phyloP scores from a whole-genome alignment of 495 filamentous ascomycete genomes.

The Zalerion maritima region DNA sequence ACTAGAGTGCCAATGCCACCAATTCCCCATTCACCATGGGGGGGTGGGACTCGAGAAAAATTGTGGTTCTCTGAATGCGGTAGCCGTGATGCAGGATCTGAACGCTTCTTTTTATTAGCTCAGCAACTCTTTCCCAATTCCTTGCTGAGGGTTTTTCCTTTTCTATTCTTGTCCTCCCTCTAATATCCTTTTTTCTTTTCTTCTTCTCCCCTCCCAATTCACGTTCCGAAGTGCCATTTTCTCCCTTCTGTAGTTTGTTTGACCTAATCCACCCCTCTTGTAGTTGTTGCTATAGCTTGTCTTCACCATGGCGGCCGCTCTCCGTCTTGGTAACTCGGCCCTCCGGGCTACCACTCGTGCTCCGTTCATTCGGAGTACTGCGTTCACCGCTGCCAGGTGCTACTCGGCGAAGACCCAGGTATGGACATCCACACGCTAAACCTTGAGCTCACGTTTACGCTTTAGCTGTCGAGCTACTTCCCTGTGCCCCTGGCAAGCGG shows the following conservation, averaged over 20 bases:
- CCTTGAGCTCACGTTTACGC: conserved; percentile 8
- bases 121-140: conserved; percentile 19
- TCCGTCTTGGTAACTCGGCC: conserved; percentile 60
- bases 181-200: conserved; percentile 14
- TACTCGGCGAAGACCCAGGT: conserved; percentile 90
- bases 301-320: conserved; percentile 59
- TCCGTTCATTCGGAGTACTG: conserved; percentile 47
- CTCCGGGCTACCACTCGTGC: conserved; percentile 56
- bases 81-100: too few species aligned
- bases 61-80: too few species aligned
- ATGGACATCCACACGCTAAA: conserved; percentile 13
- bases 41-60: too few species aligned
- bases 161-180: conserved; percentile 12
- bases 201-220: conserved; percentile 14
- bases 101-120: too few species aligned
- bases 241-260: conserved; percentile 1
- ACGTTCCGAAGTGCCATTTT: conserved; percentile 5
- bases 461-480: conserved; percentile 18
- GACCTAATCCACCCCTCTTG: conserved; percentile 10
- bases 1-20: too few species aligned
- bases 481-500: conserved; percentile 3
- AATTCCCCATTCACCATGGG: too few species aligned
- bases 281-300: conserved; percentile 17
- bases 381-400: conserved; percentile 70
- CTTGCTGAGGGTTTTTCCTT: conserved; percentile 20